phyloP scores from a whole-genome alignment of 2,329 filamentous ascomycete species.

The Alternaria panax region DNA sequence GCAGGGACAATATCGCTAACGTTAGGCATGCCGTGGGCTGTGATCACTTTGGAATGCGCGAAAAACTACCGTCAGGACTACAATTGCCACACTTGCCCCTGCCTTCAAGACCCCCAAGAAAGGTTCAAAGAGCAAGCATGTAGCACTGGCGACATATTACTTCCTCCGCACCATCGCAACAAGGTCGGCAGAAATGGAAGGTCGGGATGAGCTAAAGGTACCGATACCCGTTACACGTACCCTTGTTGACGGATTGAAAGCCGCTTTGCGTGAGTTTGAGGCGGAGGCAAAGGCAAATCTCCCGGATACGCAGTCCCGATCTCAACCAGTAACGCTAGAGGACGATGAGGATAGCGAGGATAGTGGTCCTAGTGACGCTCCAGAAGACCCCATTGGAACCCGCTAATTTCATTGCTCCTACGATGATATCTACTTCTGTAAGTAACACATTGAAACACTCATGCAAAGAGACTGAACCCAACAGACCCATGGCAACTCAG shows the following conservation, averaged over 20 bases:
- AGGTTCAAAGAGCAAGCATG: neutral
- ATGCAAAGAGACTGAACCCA: neutral
- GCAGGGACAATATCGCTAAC: accelerated
- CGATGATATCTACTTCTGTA: neutral
- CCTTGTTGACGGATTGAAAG: neutral
- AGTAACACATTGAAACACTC: neutral
- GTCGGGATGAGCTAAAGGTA: neutral
- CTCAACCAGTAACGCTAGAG: neutral
- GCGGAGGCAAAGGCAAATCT: neutral
- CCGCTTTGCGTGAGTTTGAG: neutral
- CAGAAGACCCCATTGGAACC: neutral
- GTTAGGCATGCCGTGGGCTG: too few relatives aligned
- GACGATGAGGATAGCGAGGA: neutral
- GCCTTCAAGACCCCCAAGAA: neutral
- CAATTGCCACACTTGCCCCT: neutral
- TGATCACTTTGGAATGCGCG: too few relatives aligned
- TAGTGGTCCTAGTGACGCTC: neutral
- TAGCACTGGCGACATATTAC: slow-evolving; percentile 16
- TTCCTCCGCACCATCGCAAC: slow-evolving; percentile 4
- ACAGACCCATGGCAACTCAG: neutral
- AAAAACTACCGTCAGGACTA: neutral
- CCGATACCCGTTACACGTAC: neutral
- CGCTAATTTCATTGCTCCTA: neutral
- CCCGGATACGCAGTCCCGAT: neutral
- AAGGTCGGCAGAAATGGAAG: neutral